Evolutionary conservation across 2,329 filamentous ascomycete genomes (phyloP).

Genomic region (Achaetomium macrosporum): DNA sequence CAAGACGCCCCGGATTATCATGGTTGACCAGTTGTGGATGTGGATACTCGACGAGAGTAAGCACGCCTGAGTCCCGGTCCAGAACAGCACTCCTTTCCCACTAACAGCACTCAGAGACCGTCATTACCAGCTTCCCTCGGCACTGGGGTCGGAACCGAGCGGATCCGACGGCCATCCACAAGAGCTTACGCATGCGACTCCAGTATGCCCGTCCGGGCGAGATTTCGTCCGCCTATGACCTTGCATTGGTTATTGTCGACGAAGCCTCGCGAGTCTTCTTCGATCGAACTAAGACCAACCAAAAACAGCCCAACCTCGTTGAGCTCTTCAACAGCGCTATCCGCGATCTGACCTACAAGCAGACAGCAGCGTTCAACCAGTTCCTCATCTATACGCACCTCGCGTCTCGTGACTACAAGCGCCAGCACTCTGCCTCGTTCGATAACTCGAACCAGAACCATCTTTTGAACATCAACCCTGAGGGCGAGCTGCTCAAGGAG

Average conservation of each 20-base stretch:
- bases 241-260: slow-evolving; percentile 19
- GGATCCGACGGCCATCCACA: slow-evolving; percentile 20
- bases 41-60: slow-evolving; percentile 28
- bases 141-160: slow-evolving; percentile 35
- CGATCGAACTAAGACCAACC: slow-evolving; percentile 17
- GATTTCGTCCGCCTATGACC: slow-evolving; percentile 19
- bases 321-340: slow-evolving; percentile 40
- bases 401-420: slow-evolving; percentile 22
- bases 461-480: slow-evolving; percentile 23
- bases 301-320: slow-evolving; percentile 28
- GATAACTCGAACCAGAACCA: slow-evolving; percentile 22
- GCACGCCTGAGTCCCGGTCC: no score
- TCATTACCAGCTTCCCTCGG: slow-evolving; percentile 31
- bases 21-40: slow-evolving; percentile 32
- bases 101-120: slow-evolving; percentile 21
- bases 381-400: slow-evolving; percentile 33
- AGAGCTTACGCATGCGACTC: slow-evolving; percentile 14
- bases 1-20: slow-evolving; percentile 26
- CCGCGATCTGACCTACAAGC: slow-evolving; percentile 31
- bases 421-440: slow-evolving; percentile 12
- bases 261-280: slow-evolving; percentile 22
- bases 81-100: no score
- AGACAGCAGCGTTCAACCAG: slow-evolving; percentile 33
- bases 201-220: slow-evolving; percentile 5
- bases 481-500: slow-evolving; percentile 35